Conservation (phyloP, 1,284 basidiomycete genomes). For the Ceratobasidium sp. region DNA sequence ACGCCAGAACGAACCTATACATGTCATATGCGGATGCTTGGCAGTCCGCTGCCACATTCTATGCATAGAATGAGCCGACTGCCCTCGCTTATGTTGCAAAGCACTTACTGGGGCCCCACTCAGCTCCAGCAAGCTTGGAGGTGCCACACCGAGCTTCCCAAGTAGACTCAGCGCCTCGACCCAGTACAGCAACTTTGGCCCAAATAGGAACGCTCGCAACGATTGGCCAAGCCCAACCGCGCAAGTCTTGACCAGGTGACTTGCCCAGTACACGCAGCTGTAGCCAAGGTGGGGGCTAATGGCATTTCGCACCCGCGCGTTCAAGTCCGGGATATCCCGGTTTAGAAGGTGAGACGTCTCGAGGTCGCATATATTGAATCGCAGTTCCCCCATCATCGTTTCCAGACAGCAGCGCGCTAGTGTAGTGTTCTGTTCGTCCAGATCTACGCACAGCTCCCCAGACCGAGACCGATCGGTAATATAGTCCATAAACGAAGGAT, state of each 20-base stretch:
- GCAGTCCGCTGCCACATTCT: not conserved
- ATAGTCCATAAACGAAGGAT: no score
- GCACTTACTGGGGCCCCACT: not conserved
- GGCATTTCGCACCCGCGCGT: not conserved
- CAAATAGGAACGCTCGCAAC: slow-evolving; percentile 4
- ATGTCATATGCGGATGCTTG: slow-evolving; percentile 11
- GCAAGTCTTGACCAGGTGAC: not conserved
- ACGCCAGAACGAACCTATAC: slow-evolving; percentile 17
- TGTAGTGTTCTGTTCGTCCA: slow-evolving; percentile 13
- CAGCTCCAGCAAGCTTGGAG: not conserved
- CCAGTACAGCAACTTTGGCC: slow-evolving; percentile 33
- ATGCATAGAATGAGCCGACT: no score
- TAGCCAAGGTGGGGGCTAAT: slow-evolving; percentile 21
- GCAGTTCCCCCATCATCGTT: slow-evolving; percentile 6
- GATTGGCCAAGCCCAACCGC: not conserved
- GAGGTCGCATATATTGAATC: slow-evolving; percentile 31
- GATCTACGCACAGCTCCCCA: slow-evolving; percentile 4
- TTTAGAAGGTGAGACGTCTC: slow-evolving; percentile 15
- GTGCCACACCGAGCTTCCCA: not conserved
- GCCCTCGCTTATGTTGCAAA: no score
- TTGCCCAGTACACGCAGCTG: no score
- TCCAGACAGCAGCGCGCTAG: slow-evolving; percentile 33
- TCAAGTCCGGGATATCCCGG: slow-evolving; percentile 10
- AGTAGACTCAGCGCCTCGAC: slow-evolving; percentile 43
- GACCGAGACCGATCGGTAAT: slow-evolving; percentile 31